A percentile compares a stretch with the other conserved stretches of the same genome.
These are phyloP conservation scores for Colletotrichum plurivorum DNA, from an alignment of 2,329 filamentous ascomycete genomes.

Conservation along the genomic window DNA sequence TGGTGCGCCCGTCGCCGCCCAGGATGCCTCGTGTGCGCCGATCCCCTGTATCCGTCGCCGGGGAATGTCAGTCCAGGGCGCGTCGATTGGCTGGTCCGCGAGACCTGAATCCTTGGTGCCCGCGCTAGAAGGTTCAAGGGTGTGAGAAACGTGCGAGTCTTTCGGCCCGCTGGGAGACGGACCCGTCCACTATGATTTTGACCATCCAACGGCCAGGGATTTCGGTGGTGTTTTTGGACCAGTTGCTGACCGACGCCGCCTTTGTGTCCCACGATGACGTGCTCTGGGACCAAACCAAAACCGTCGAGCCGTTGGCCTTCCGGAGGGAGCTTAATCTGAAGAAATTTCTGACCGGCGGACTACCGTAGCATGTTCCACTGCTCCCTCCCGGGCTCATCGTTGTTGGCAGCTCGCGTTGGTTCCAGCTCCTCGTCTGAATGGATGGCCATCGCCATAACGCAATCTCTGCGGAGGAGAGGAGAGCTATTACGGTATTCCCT, in stretches of 20 bases:
- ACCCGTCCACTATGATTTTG: not conserved
- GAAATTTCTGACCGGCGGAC: constrained; percentile 22
- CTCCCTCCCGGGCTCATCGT: constrained; percentile 3
- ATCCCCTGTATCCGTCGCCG: constrained; percentile 2
- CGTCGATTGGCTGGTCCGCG: constrained; percentile 11
- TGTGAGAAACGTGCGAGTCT: constrained; percentile 18
- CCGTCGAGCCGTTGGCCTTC: too few species aligned
- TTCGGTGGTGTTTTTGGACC: too few species aligned
- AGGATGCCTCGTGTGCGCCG: constrained; percentile 29
- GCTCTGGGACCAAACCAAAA: constrained; percentile 4
- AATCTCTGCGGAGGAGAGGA: constrained; percentile 23
- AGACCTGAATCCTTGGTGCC: not conserved
- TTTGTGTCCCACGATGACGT: constrained; percentile 33
- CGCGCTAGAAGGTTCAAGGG: not conserved
- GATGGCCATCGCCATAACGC: not conserved
- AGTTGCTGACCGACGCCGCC: constrained; percentile 2
- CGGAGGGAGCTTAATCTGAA: not conserved
- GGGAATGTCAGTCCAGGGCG: not conserved
- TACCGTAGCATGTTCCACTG: not conserved
- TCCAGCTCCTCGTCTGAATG: not conserved
- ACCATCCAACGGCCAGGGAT: not conserved
- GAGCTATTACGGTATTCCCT: not conserved
- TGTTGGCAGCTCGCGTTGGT: not conserved
- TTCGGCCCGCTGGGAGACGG: not conserved
- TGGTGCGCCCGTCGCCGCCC: constrained; percentile 14